Evolutionary conservation across 352 stramenopile species (phyloP).

Genomic region (Phytophthora pseudosyringae): DNA sequence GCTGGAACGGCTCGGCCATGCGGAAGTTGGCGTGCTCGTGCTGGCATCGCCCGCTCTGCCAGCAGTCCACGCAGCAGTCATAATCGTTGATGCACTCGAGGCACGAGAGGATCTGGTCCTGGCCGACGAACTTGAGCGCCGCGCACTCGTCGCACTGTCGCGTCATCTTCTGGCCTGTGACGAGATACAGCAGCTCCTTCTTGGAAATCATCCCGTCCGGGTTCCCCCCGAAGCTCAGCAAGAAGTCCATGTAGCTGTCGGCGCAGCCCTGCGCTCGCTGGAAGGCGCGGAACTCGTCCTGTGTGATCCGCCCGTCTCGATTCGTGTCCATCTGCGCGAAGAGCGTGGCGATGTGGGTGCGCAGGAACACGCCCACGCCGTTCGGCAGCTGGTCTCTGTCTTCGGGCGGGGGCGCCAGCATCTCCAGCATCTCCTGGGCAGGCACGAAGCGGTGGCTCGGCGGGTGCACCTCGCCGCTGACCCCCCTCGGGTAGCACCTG

Average conservation of each 20-base stretch:
- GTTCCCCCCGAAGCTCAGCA: conserved; percentile 31
- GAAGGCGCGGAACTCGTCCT: conserved; percentile 35
- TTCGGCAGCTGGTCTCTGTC: conserved; percentile 41
- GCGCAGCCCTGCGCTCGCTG: conserved; percentile 35
- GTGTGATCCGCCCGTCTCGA: conserved; percentile 32
- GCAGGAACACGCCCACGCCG: conserved; percentile 41
- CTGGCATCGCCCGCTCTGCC: conserved; percentile 34
- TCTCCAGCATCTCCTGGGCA: conserved; percentile 40
- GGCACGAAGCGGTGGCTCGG: conserved; percentile 37
- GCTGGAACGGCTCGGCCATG: conserved; percentile 43
- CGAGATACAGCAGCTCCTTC: conserved; percentile 41
- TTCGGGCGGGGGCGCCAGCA: conserved; percentile 32
- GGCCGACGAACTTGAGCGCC: conserved; percentile 40
- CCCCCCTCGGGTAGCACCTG: conserved; percentile 37
- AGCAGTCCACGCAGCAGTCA: conserved; percentile 36
- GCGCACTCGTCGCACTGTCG: conserved; percentile 45
- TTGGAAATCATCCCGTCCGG: conserved; percentile 35
- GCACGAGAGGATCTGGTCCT: conserved; percentile 43
- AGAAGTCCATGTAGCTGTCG: conserved; percentile 45
- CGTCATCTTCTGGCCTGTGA: conserved; percentile 43
- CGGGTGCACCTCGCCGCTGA: conserved; percentile 34
- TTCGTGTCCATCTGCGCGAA: conserved; percentile 37
- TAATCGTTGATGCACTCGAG: conserved; percentile 37
- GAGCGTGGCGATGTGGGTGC: conserved; percentile 37
- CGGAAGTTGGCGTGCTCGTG: conserved; percentile 45